phyloP scores from a whole-genome alignment of 1,284 basidiomycete species.

The Puccinia hordei region DNA sequence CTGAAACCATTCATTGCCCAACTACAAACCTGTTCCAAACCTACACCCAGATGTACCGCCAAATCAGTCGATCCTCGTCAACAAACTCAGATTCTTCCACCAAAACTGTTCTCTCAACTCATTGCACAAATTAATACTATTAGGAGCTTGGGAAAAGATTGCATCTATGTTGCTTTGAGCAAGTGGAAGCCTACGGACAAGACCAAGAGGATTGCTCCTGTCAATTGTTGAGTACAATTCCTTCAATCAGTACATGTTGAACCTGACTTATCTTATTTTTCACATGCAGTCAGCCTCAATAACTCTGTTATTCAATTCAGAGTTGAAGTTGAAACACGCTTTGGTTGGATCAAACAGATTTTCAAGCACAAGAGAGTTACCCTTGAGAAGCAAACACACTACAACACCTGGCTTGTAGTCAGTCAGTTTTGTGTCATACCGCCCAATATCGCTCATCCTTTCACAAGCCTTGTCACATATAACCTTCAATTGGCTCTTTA shows the following conservation, averaged over 20 bases:
- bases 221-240: background rate
- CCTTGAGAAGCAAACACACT: too few species aligned
- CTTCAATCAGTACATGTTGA: background rate
- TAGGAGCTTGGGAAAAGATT: background rate
- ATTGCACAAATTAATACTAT: too few species aligned
- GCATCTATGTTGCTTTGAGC: background rate
- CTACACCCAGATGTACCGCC: background rate
- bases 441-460: background rate
- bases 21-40: background rate
- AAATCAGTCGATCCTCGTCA: too few species aligned
- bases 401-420: slow-evolving; percentile 11
- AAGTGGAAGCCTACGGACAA: background rate
- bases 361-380: slow-evolving; percentile 13
- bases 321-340: background rate
- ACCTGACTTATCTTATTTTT: background rate
- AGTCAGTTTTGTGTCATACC: background rate
- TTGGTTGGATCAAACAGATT: slow-evolving; percentile 1
- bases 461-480: background rate
- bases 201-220: background rate
- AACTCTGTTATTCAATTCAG: background rate
- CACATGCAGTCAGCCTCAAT: background rate
- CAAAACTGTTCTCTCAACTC: too few species aligned
- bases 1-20: background rate
- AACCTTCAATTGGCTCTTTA: background rate
- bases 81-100: too few species aligned